Percentiles rank a stretch among this genome's conserved stretches.
Evolutionary conservation across 75 land plant species (phyloP).

Genomic region (Pinus albicaulis): DNA sequence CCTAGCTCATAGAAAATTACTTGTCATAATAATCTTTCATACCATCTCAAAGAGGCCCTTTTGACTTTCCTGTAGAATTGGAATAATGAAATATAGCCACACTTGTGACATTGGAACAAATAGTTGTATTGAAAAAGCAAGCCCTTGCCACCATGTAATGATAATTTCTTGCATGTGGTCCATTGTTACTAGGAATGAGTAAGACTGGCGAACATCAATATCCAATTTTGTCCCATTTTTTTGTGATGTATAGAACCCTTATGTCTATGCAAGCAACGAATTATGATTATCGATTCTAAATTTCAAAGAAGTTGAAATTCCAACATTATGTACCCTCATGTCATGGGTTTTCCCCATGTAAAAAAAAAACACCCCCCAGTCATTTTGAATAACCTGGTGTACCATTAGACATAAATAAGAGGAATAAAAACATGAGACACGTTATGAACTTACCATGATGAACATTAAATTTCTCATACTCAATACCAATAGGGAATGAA

Average conservation of each 20-base stretch:
- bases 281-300: constrained; percentile 89
- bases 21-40: constrained; percentile 74
- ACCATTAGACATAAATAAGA: no score
- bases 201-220: constrained; percentile 91
- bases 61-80: constrained; percentile 61
- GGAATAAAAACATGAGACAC: background rate
- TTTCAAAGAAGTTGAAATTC: constrained; percentile 63
- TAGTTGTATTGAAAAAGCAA: constrained; percentile 64
- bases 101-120: constrained; percentile 69
- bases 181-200: constrained; percentile 85
- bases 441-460: constrained; percentile 51
- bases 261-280: constrained; percentile 76
- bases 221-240: constrained; percentile 77
- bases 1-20: constrained; percentile 76
- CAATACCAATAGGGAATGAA: constrained; percentile 56
- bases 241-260: constrained; percentile 86
- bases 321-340: constrained; percentile 81
- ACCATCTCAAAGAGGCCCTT: constrained; percentile 57
- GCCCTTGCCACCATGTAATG: constrained; percentile 94
- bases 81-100: constrained; percentile 65
- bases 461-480: constrained; percentile 57
- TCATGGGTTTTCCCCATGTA: constrained; percentile 81
- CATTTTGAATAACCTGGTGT: background rate
- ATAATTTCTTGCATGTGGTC: constrained; percentile 82
- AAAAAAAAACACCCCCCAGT: background rate